These are phyloP conservation scores for Mycena capillaripes DNA, from an alignment of 768 basidiomycete species.

Conservation along the genomic window DNA sequence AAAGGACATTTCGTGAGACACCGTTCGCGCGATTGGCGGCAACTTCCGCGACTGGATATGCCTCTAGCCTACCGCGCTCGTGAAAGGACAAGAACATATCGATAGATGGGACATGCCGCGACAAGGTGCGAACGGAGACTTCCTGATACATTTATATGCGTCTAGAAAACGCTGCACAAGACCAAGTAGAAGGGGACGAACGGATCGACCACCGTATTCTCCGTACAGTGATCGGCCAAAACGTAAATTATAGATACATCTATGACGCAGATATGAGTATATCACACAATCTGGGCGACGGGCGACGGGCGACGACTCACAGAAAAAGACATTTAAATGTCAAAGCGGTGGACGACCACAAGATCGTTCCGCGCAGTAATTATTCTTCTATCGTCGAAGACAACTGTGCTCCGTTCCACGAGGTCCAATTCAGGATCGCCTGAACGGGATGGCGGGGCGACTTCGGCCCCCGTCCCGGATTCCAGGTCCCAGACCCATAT, in stretches of 20 bases:
- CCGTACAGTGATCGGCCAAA: slow-evolving; percentile 13
- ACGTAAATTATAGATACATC: slow-evolving; percentile 27
- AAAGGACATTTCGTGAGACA: slow-evolving; percentile 27
- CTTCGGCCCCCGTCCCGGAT: slow-evolving; percentile 62
- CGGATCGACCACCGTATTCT: slow-evolving; percentile 23
- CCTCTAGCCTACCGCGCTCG: background rate
- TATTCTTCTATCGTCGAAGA: slow-evolving; percentile 83
- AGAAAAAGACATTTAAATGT: slow-evolving; percentile 23
- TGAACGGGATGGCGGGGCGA: slow-evolving; percentile 46
- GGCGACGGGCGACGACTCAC: slow-evolving; percentile 13
- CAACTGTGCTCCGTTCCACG: slow-evolving; percentile 60
- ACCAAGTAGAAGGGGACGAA: background rate
- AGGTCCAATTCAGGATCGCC: slow-evolving; percentile 27
- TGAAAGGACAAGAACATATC: background rate
- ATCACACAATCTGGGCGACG: background rate
- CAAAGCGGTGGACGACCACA: slow-evolving; percentile 32
- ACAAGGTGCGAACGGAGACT: background rate
- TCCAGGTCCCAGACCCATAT: slow-evolving; percentile 93
- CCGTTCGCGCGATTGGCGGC: slow-evolving; percentile 2
- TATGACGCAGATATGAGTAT: slow-evolving; percentile 1
- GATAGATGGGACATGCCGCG: slow-evolving; percentile 10
- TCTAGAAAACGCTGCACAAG: slow-evolving; percentile 4
- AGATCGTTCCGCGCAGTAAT: slow-evolving; percentile 60
- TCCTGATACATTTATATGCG: background rate
- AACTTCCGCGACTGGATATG: slow-evolving; percentile 9